phyloP scores from a whole-genome alignment of 2,329 filamentous ascomycete genomes.

The Chaetomium sp. region DNA sequence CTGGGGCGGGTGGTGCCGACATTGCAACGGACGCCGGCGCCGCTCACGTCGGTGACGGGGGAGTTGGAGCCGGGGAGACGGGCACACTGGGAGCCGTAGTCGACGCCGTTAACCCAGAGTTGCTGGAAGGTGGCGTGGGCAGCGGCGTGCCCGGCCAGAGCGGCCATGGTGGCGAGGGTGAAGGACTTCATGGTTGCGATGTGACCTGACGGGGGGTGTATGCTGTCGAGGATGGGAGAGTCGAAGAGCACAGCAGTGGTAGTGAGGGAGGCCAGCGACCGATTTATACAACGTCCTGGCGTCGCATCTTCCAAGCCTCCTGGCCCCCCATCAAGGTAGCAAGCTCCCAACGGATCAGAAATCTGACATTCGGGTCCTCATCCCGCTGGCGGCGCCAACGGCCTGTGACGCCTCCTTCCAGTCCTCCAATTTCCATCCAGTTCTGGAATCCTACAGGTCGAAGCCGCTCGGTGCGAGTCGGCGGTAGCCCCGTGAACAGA shows the following conservation, averaged over 20 bases:
- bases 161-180: slow-evolving; percentile 37
- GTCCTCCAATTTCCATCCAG: slow-evolving; percentile 25
- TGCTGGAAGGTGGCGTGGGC: slow-evolving; percentile 57
- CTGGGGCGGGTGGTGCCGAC: slow-evolving; percentile 42
- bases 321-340: background rate
- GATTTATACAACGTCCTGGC: slow-evolving; percentile 12
- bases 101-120: slow-evolving; percentile 51
- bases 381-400: background rate
- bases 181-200: slow-evolving; percentile 42
- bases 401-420: background rate
- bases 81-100: slow-evolving; percentile 49
- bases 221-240: slow-evolving; percentile 12
- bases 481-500: slow-evolving; percentile 25
- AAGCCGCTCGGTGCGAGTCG: slow-evolving; percentile 13
- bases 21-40: slow-evolving; percentile 51
- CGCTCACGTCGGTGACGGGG: slow-evolving; percentile 50
- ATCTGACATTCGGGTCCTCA: background rate
- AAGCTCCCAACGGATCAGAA: background rate
- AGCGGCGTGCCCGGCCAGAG: slow-evolving; percentile 43
- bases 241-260: background rate
- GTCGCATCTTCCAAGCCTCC: slow-evolving; percentile 1
- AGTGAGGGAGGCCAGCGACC: background rate
- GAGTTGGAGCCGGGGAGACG: slow-evolving; percentile 54
- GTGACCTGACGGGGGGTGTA: background rate
- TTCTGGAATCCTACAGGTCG: slow-evolving; percentile 19